phyloP scores from a whole-genome alignment of 73 alveolate species.

The Symbiodinium natans region DNA sequence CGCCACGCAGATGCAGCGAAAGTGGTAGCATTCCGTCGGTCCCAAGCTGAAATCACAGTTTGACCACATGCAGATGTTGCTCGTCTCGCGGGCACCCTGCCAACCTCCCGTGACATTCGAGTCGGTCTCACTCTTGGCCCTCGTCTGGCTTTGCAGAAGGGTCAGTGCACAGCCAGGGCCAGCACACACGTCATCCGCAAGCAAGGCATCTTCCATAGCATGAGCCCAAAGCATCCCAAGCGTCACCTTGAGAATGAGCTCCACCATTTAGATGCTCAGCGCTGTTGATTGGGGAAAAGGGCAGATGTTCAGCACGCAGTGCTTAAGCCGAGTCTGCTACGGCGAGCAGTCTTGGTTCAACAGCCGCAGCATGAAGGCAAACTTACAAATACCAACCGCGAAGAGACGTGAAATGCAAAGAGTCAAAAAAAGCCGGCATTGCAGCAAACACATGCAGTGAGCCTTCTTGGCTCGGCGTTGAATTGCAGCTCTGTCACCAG shows the following conservation, averaged over 20 bases:
- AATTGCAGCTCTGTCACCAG: too few species aligned
- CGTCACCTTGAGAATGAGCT: neutral
- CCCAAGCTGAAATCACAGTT: conserved; percentile 51
- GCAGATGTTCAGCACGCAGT: neutral
- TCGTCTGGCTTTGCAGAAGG: neutral
- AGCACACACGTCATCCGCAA: neutral
- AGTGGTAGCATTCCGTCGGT: conserved; percentile 81
- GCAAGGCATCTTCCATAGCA: neutral
- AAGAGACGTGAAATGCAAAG: too few species aligned
- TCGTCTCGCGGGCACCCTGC: conserved; percentile 4
- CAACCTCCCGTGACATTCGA: neutral
- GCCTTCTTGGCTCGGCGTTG: too few species aligned
- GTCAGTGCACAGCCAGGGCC: neutral
- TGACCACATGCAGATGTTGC: conserved; percentile 49
- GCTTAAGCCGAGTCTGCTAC: neutral
- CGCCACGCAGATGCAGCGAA: conserved; percentile 70
- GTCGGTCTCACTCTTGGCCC: neutral
- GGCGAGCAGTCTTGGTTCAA: neutral
- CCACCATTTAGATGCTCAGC: neutral
- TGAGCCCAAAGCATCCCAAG: neutral
- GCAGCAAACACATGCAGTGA: too few species aligned
- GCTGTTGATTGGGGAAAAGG: neutral
- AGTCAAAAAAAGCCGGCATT: too few species aligned
- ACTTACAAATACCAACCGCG: too few species aligned
- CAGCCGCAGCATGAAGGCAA: neutral